Evolutionary conservation across 192 early-diverging fungal genomes (phyloP).

Genomic region (Backusella liffmaniae): DNA sequence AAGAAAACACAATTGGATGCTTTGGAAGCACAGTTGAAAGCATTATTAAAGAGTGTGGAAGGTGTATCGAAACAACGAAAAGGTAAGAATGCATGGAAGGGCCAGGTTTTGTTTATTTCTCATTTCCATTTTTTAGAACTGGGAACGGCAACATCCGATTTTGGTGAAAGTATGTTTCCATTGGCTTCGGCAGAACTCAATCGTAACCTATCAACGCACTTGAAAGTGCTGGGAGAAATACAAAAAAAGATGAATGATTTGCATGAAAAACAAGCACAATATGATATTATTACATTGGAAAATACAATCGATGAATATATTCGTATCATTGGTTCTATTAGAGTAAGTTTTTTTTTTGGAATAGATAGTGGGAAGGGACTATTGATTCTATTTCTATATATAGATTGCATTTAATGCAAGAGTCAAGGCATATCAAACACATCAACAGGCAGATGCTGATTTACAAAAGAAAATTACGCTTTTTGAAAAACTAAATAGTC

Average conservation of each 20-base stretch:
- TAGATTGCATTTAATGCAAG: constrained; percentile 76
- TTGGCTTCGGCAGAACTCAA: constrained; percentile 74
- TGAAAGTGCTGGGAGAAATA: constrained; percentile 74
- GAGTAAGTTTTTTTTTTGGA: constrained; percentile 40
- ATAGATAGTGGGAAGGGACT: too few species aligned
- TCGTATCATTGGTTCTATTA: constrained; percentile 80
- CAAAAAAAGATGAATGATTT: constrained; percentile 78
- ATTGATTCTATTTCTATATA: background rate
- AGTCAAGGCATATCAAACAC: constrained; percentile 60
- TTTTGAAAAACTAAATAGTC: constrained; percentile 61
- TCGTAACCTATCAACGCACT: constrained; percentile 59
- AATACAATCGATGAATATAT: constrained; percentile 88
- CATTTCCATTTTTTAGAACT: constrained; percentile 45
- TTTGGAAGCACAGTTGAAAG: constrained; percentile 75
- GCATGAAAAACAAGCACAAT: constrained; percentile 74
- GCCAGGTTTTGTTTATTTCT: background rate
- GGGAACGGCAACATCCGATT: constrained; percentile 67
- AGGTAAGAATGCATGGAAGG: constrained; percentile 25
- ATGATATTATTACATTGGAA: constrained; percentile 73
- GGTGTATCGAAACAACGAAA: constrained; percentile 71
- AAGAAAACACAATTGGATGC: constrained; percentile 74
- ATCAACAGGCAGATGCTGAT: constrained; percentile 69
- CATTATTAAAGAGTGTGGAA: constrained; percentile 76
- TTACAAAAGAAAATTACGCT: constrained; percentile 65
- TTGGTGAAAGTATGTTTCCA: constrained; percentile 75